Percentiles rank a stretch among this genome's conserved stretches.
These are phyloP conservation scores for Colletotrichum higginsianum DNA, from an alignment of 2,329 filamentous ascomycete genomes.

Conservation along the genomic window DNA sequence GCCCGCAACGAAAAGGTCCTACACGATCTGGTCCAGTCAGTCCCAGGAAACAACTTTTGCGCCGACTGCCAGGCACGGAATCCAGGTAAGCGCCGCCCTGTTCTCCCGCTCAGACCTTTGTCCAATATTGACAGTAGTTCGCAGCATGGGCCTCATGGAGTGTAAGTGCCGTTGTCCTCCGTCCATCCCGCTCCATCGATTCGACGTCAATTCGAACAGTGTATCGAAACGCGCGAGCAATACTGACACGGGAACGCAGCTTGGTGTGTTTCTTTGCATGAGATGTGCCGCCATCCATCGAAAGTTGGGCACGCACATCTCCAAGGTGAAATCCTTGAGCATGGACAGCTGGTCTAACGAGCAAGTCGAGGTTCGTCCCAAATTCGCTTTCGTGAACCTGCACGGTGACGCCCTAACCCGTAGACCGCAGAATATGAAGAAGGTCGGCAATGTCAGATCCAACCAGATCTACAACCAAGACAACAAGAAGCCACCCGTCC, in stretches of 20 bases:
- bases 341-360: conserved; percentile 99
- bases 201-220: conserved; percentile 3
- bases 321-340: conserved; percentile 97
- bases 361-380: conserved; percentile 86
- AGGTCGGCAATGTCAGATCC: conserved; percentile 86
- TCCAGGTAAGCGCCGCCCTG: conserved; percentile 74
- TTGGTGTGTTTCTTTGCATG: conserved; percentile 98
- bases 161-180: conserved; percentile 67
- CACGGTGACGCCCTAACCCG: conserved; percentile 3
- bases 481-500: conserved; percentile 85
- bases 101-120: conserved; percentile 16
- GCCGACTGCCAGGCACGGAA: conserved; percentile 94
- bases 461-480: conserved; percentile 93
- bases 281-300: conserved; percentile 95
- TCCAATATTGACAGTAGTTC: conserved; percentile 31
- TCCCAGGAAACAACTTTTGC: conserved; percentile 92
- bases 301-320: conserved; percentile 97
- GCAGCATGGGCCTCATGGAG: conserved; percentile 97
- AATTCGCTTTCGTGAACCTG: not conserved
- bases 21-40: conserved; percentile 86
- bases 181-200: conserved; percentile 15
- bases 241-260: conserved; percentile 61
- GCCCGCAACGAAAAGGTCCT: conserved; percentile 94
- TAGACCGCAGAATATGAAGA: conserved; percentile 87
- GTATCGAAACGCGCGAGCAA: conserved; percentile 2